phyloP scores from a whole-genome alignment of 1,139 yeast species.

The Pichia kudriavzevii region DNA sequence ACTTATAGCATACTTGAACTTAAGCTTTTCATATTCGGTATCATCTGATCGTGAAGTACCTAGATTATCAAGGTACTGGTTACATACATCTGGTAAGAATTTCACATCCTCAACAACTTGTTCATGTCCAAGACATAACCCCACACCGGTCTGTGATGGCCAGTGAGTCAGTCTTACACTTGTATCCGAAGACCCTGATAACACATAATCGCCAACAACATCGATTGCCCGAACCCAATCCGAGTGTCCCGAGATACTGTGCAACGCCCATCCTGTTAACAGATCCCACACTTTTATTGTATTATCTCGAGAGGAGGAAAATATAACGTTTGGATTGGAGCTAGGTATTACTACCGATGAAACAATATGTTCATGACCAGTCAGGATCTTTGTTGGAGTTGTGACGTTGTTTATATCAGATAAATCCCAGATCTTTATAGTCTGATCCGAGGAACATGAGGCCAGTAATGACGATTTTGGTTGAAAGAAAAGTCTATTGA shows the following conservation, averaged over 20 bases:
- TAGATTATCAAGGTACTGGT: constrained; percentile 43
- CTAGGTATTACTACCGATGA: constrained; percentile 55
- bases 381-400: constrained; percentile 52
- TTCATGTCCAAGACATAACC: constrained; percentile 66
- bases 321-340: constrained; percentile 35
- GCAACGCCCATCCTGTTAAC: constrained; percentile 57
- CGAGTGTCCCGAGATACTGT: constrained; percentile 68
- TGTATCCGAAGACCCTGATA: constrained; percentile 81
- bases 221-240: constrained; percentile 79
- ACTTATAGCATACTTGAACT: constrained; percentile 64
- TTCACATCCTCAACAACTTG: constrained; percentile 76
- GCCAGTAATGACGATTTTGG: constrained; percentile 16
- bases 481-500: constrained; percentile 56
- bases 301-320: constrained; percentile 73
- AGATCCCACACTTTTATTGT: constrained; percentile 75
- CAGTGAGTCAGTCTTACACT: constrained; percentile 58
- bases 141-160: constrained; percentile 60
- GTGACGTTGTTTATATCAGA: constrained; percentile 1
- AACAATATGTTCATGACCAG: constrained; percentile 90
- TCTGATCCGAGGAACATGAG: constrained; percentile 63
- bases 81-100: constrained; percentile 53
- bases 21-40: constrained; percentile 31
- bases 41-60: constrained; percentile 11
- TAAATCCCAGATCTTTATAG: constrained; percentile 25
- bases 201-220: constrained; percentile 38